phyloP scores from a whole-genome alignment of 176 grass and related monocot species.

The Aegilops bicornis region DNA sequence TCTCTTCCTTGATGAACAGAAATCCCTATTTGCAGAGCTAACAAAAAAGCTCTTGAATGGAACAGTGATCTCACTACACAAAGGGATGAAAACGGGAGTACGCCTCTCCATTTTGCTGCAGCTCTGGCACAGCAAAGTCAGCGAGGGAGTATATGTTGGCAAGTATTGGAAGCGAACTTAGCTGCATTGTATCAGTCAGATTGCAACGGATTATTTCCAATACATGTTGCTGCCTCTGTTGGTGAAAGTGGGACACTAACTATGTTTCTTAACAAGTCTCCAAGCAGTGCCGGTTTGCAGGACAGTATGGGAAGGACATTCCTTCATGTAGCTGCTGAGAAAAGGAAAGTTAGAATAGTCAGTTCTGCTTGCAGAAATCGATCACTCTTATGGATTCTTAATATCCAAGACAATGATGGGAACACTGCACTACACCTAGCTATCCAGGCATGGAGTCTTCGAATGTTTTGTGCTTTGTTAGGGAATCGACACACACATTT shows the following conservation, averaged over 20 bases:
- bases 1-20: neutral
- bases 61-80: constrained; percentile 6
- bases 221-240: neutral
- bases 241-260: neutral
- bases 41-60: constrained; percentile 4
- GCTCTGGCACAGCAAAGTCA: neutral
- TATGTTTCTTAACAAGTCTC: neutral
- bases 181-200: constrained; percentile 7
- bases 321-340: constrained; percentile 8
- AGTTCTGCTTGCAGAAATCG: neutral
- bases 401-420: constrained; percentile 6
- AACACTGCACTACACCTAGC: constrained; percentile 10
- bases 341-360: neutral
- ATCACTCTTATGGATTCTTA: constrained; percentile 7
- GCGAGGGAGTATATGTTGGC: constrained; percentile 9
- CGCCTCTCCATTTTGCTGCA: constrained; percentile 7
- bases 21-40: neutral
- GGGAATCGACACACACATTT: neutral
- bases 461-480: neutral
- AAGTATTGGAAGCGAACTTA: neutral
- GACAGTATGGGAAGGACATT: constrained; percentile 11
- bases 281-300: neutral
- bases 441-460: neutral
- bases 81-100: constrained; percentile 14
- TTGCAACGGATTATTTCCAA: neutral